Evolutionary conservation across 1,139 yeast genomes (phyloP).

Genomic region (Saccharomyces pastorianus): DNA sequence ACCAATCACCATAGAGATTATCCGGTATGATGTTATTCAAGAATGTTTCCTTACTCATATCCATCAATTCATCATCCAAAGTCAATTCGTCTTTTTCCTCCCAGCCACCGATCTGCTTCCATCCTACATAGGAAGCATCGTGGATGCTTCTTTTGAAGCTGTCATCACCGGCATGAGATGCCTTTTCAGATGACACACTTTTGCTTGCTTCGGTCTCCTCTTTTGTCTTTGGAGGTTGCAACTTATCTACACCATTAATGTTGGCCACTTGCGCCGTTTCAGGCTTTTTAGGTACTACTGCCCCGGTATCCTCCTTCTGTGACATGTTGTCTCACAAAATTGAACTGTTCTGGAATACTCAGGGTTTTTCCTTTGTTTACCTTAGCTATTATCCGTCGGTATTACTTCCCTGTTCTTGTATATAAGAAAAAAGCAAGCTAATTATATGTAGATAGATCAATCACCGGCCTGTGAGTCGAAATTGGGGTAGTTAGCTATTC

Average conservation of each 20-base stretch:
- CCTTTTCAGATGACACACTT: not conserved
- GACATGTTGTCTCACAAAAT: not conserved
- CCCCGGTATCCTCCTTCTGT: not conserved
- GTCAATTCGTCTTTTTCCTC: conserved; percentile 57
- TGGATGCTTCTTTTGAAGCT: conserved; percentile 39
- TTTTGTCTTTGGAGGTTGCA: not conserved
- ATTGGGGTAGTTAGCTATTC: not conserved
- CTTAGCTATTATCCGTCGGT: not conserved
- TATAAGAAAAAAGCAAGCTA: not conserved
- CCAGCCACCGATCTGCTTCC: conserved; percentile 92
- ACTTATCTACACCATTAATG: not conserved
- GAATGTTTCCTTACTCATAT: conserved; percentile 57
- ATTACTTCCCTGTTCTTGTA: not conserved
- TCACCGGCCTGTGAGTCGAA: not conserved
- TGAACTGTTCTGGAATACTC: not conserved
- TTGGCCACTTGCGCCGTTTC: not conserved
- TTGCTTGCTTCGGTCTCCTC: not conserved
- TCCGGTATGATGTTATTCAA: conserved; percentile 67
- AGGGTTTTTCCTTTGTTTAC: not conserved
- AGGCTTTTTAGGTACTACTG: not conserved
- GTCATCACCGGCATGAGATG: conserved; percentile 26
- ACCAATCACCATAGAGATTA: conserved; percentile 87
- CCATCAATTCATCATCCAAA: conserved; percentile 59
- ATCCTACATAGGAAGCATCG: conserved; percentile 72
- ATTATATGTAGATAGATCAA: not conserved